These are phyloP conservation scores for Venturia oleaginea DNA, from an alignment of 2,329 filamentous ascomycete species.

Conservation along the genomic window DNA sequence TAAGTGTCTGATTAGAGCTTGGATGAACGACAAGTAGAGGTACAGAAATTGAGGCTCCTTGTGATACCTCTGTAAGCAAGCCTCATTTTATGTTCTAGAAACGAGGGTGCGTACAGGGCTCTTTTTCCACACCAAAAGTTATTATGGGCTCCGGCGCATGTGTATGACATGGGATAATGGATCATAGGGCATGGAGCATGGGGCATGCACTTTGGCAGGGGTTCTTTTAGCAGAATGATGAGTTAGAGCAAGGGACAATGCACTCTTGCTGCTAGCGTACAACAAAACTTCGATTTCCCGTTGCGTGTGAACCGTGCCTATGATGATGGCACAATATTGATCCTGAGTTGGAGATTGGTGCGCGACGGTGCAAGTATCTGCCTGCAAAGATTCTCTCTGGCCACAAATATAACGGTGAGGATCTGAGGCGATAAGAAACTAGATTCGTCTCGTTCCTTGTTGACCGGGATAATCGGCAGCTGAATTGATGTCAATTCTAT, in stretches of 20 bases:
- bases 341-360: neutral
- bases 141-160: slow-evolving; percentile 7
- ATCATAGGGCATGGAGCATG: neutral
- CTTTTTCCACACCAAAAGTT: slow-evolving; percentile 7
- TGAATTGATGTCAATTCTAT: neutral
- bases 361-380: too few relatives aligned
- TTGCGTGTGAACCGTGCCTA: neutral
- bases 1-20: slow-evolving; percentile 40
- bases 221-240: neutral
- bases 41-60: neutral
- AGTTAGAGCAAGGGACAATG: neutral
- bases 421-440: too few relatives aligned
- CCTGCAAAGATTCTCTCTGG: too few relatives aligned
- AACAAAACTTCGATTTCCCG: neutral
- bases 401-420: too few relatives aligned
- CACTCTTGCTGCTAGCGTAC: neutral
- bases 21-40: slow-evolving; percentile 4
- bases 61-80: slow-evolving; percentile 6
- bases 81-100: slow-evolving; percentile 1
- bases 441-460: too few relatives aligned
- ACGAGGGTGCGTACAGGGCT: neutral
- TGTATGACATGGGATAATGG: neutral
- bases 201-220: neutral
- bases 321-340: neutral
- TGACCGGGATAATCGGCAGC: neutral